Evolutionary conservation across 1,139 yeast species (phyloP).

Genomic region (Suhomyces taliae): DNA sequence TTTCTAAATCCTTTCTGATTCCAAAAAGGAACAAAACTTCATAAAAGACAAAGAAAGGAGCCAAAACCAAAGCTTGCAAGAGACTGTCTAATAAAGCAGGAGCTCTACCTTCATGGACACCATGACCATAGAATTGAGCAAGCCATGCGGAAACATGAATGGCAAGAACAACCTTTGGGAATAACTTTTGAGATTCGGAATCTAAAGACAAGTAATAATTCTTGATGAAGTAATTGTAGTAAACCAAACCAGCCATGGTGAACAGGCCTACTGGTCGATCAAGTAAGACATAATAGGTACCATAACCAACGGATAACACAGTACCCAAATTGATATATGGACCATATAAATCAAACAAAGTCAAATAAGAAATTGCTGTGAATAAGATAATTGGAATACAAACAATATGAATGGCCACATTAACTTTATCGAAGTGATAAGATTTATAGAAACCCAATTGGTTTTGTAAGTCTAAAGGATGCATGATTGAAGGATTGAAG

Average conservation of each 20-base stretch:
- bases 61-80: conserved; percentile 81
- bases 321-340: conserved; percentile 45
- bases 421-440: conserved; percentile 69
- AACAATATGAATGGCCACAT: conserved; percentile 72
- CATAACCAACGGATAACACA: conserved; percentile 34
- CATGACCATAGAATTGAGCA: conserved; percentile 90
- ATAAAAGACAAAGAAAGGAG: conserved; percentile 85
- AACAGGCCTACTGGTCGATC: conserved; percentile 46
- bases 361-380: conserved; percentile 47
- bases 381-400: conserved; percentile 79
- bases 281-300: conserved; percentile 42
- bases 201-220: conserved; percentile 20
- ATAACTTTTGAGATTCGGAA: conserved; percentile 19
- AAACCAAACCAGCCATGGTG: conserved; percentile 36
- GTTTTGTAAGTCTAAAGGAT: conserved; percentile 49
- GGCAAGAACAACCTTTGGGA: conserved; percentile 29
- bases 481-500: background rate
- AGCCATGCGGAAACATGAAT: conserved; percentile 67
- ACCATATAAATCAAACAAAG: conserved; percentile 21
- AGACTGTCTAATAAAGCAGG: conserved; percentile 87
- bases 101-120: conserved; percentile 72
- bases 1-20: conserved; percentile 52
- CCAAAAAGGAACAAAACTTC: conserved; percentile 75
- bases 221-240: conserved; percentile 43
- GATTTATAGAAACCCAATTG: conserved; percentile 83